Evolutionary conservation across 805 yeast species (phyloP).

Genomic region (Starmerella apis): DNA sequence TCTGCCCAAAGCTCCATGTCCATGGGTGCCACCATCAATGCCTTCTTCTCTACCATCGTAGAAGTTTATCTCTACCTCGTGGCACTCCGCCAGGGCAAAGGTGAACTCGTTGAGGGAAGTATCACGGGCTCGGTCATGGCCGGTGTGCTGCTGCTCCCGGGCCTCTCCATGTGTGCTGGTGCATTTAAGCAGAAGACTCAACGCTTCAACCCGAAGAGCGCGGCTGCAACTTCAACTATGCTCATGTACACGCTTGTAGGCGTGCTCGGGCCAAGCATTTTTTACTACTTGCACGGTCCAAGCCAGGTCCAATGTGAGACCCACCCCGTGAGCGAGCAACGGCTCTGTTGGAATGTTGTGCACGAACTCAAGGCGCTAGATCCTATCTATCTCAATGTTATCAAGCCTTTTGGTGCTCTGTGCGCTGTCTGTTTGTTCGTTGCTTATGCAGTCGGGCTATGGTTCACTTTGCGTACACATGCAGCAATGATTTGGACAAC

Average conservation of each 20-base stretch:
- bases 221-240: slow-evolving; percentile 96
- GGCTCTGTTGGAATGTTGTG: slow-evolving; percentile 49
- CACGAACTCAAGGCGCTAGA: slow-evolving; percentile 60
- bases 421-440: slow-evolving; percentile 73
- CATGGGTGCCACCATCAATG: slow-evolving; percentile 94
- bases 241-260: slow-evolving; percentile 78
- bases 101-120: slow-evolving; percentile 86
- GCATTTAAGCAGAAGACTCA: slow-evolving; percentile 88
- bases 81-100: slow-evolving; percentile 76
- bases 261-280: slow-evolving; percentile 83
- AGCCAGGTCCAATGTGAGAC: slow-evolving; percentile 58
- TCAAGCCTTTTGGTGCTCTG: slow-evolving; percentile 70
- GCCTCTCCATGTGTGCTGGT: slow-evolving; percentile 95
- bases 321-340: background rate
- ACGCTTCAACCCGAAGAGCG: slow-evolving; percentile 88
- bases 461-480: slow-evolving; percentile 90
- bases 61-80: slow-evolving; percentile 88
- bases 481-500: slow-evolving; percentile 93
- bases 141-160: slow-evolving; percentile 84
- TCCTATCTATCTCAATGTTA: slow-evolving; percentile 50
- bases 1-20: slow-evolving; percentile 99
- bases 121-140: slow-evolving; percentile 89
- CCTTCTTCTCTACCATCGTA: slow-evolving; percentile 91
- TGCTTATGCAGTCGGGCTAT: slow-evolving; percentile 78
- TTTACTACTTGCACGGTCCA: slow-evolving; percentile 82